phyloP scores from a whole-genome alignment of 2,329 filamentous ascomycete species.

The Verticillium tricorpus region DNA sequence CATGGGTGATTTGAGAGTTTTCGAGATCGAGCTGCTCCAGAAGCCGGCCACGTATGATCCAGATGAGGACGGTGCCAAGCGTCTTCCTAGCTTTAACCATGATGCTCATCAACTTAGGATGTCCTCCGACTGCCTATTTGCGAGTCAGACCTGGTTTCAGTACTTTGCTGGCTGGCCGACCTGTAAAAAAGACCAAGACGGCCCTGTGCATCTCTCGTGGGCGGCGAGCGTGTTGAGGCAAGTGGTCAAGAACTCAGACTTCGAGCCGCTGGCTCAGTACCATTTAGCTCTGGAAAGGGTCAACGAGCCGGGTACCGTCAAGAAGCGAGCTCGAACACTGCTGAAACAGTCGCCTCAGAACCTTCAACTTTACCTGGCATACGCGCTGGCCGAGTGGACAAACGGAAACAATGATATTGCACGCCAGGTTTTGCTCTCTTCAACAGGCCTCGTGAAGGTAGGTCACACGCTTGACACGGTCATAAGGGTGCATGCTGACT shows the following conservation, averaged over 20 bases:
- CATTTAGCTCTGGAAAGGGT: constrained; percentile 62
- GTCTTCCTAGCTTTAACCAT: constrained; percentile 20
- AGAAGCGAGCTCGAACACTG: constrained; percentile 67
- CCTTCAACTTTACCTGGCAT: constrained; percentile 70
- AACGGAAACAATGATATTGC: constrained; percentile 55
- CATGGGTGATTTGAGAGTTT: not conserved
- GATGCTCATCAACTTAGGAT: constrained; percentile 22
- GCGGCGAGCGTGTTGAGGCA: constrained; percentile 51
- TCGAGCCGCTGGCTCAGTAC: constrained; percentile 61
- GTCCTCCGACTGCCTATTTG: constrained; percentile 51
- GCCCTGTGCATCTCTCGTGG: constrained; percentile 38
- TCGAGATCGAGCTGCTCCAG: constrained; percentile 5
- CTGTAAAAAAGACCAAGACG: constrained; percentile 13
- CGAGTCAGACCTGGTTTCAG: constrained; percentile 38
- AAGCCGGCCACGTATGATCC: constrained; percentile 6
- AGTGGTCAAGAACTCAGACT: constrained; percentile 40
- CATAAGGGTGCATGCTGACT: not conserved
- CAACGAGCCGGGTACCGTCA: constrained; percentile 50
- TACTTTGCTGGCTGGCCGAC: constrained; percentile 25
- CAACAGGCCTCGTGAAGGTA: constrained; percentile 39
- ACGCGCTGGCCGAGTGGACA: constrained; percentile 65
- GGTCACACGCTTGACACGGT: constrained; percentile 7
- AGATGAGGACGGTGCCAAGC: constrained; percentile 6
- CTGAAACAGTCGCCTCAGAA: constrained; percentile 65
- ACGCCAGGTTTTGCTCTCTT: constrained; percentile 61